Evolutionary conservation across 2,329 filamentous ascomycete species (phyloP).

Genomic region (Pleochaeta shiraiana): DNA sequence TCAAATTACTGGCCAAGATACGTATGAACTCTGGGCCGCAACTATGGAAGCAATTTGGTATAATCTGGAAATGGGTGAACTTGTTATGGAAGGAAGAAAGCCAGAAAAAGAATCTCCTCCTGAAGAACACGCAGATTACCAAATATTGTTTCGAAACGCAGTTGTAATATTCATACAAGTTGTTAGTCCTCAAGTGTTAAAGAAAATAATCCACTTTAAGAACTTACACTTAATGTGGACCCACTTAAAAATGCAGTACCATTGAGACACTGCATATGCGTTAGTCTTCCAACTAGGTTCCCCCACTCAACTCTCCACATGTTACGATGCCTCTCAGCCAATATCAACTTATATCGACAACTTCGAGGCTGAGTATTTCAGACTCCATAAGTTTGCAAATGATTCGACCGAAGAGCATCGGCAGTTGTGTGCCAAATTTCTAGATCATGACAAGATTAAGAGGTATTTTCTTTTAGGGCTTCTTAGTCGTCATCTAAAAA

Average conservation of each 20-base stretch:
- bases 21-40: background rate
- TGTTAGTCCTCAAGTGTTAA: background rate
- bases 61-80: background rate
- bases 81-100: background rate
- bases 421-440: background rate
- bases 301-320: background rate
- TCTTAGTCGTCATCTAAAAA: background rate
- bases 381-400: background rate
- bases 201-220: background rate
- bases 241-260: background rate
- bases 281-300: background rate
- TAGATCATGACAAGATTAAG: background rate
- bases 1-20: background rate
- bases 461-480: background rate
- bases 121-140: background rate
- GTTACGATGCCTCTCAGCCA: background rate
- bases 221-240: background rate
- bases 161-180: background rate
- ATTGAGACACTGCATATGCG: background rate
- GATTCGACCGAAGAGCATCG: background rate
- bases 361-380: background rate
- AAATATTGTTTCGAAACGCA: background rate
- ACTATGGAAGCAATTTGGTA: background rate
- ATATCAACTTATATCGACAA: background rate
- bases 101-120: too few species aligned